Base-by-base conservation (phyloP, 768 basidiomycete species). In the Coprinopsis strossmayeri region DNA sequence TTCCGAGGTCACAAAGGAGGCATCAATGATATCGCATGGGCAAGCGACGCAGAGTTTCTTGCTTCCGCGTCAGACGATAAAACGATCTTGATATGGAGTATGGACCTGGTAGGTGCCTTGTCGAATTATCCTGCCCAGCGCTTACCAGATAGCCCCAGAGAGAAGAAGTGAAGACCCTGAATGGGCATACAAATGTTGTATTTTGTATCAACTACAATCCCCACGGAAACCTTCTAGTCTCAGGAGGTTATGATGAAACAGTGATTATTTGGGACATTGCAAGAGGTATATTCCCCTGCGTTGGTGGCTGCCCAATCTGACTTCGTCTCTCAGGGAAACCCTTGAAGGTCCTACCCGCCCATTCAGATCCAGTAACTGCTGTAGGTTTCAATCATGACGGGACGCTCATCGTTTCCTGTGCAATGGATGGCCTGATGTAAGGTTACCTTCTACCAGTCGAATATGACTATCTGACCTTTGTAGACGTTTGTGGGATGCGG, bases 201-300 rank as follows among this genome's bases (percentile, higher is more conserved):
- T 93, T 96, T 59, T 94, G 92, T 54, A 76, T 97, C 18, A 88
- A 91, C 59, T 98, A 86, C 66, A 93, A 89, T 57, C 93, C 91
- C 1, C 78, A 83, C 60, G 88, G 89, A 0, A 94, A 92, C 63
- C 69, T 99, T 27, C 71, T 98, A 46, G 96, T 89, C 13, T 94
- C 91, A 18, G 96, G 96, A 25, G 88, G 89, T 1, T 94, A 88
- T 59, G 96, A 99, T 58, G 96, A 99, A 70, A 92, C 88, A 13
- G 89, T 98, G 15, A 79, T 91, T 41, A 77, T 98, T n/a, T 98
- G 95, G 95, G 94, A 99, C 63, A 84, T 95, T 23, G 82, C 88
- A 21, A 73, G 84, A 77, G 92, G 92, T 91, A 53, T n/a, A 49
- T 39, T 27, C 27, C 20, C 4, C 17, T 15, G 12, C 15, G 34